Evolutionary conservation across 2,329 filamentous ascomycete species (phyloP), one percentile per base, ranked within the genome.

Genomic region (Ambrosiella cleistominuta): DNA sequence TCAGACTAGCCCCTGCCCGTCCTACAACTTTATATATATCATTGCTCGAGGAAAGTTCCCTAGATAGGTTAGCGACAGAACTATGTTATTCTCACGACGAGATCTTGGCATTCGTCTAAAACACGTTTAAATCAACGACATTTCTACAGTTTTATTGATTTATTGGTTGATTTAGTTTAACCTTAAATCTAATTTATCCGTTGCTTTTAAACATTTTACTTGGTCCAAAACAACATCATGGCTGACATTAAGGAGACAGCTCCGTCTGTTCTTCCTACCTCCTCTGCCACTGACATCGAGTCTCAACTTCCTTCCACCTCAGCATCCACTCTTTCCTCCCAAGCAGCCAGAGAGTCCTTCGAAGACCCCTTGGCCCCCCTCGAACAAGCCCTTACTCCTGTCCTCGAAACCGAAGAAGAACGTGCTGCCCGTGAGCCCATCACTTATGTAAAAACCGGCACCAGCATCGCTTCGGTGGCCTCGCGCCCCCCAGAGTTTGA

Each of bases 401-500:
- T 68, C 42, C 62, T 69, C 36, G 69, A 71, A 62, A 72, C 67
- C 1, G 70, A 71, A 37, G 67, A 66, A 12, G 71, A 74, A 63
- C 66, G 68, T 51, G 63, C 66, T 39, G 70, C 67, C 37, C 68
- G 67, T 13, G 73, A 78, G 62, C 77, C 75, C 36, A 67, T 75
- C n/a, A 66, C 70, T 38, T 70, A 70, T 61, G 69, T 70, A 5
- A 67, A 68, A 39, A 74, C 72, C 1, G 68, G 69, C 36, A 70
- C 72, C 55, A 74, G 71, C 61, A 63, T 72, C 45, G 68, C 68
- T 54, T 74, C 72, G 62, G 68, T 66, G 27, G 71, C 71, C 2
- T 74, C 72, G 13, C 68, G 73, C 1, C 69, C 72, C 2, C 75
- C 80, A 3, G 78, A 81, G 36, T 91, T 81, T 64, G 87, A 93